Percentiles rank a stretch among this genome's conserved stretches.
These are phyloP conservation scores for Sphagnurus paluster DNA, from an alignment of 1,284 basidiomycete species.

Conservation along the genomic window DNA sequence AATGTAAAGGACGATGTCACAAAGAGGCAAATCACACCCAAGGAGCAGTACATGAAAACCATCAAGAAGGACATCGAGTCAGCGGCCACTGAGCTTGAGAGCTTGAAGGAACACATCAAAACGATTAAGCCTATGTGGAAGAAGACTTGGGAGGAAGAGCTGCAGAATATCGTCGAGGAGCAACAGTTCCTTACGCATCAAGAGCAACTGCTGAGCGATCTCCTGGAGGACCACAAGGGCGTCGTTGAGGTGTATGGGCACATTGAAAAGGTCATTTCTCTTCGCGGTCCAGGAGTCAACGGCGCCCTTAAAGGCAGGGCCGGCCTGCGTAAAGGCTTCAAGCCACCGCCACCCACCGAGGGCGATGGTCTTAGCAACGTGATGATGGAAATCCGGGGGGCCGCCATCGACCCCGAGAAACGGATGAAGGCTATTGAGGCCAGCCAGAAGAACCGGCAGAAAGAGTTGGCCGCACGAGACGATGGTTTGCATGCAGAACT, in stretches of 20 bases:
- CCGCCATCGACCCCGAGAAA: constrained; percentile 78
- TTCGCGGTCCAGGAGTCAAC: constrained; percentile 55
- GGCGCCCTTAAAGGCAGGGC: constrained; percentile 28
- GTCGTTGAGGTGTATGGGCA: constrained; percentile 83
- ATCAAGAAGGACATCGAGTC: constrained; percentile 76
- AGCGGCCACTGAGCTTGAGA: constrained; percentile 73
- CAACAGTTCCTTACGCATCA: constrained; percentile 93
- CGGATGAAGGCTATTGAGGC: constrained; percentile 90
- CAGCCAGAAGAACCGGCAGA: constrained; percentile 76
- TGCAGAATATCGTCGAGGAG: constrained; percentile 96
- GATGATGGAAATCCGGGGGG: constrained; percentile 84
- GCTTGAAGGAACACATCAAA: constrained; percentile 83
- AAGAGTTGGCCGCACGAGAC: constrained; percentile 65
- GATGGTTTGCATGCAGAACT: constrained; percentile 86
- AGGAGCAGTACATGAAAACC: constrained; percentile 68
- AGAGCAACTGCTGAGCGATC: constrained; percentile 86
- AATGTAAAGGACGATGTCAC: constrained; percentile 90
- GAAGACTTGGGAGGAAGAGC: constrained; percentile 96
- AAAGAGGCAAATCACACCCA: constrained; percentile 86
- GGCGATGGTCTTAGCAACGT: constrained; percentile 71
- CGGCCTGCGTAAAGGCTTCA: constrained; percentile 46
- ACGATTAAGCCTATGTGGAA: constrained; percentile 97
- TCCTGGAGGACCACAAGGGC: constrained; percentile 91
- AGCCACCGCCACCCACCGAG: constrained; percentile 61
- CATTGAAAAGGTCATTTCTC: constrained; percentile 84